Evolutionary conservation across 2,329 filamentous ascomycete genomes (phyloP).

Genomic region (Penicillium hordei): DNA sequence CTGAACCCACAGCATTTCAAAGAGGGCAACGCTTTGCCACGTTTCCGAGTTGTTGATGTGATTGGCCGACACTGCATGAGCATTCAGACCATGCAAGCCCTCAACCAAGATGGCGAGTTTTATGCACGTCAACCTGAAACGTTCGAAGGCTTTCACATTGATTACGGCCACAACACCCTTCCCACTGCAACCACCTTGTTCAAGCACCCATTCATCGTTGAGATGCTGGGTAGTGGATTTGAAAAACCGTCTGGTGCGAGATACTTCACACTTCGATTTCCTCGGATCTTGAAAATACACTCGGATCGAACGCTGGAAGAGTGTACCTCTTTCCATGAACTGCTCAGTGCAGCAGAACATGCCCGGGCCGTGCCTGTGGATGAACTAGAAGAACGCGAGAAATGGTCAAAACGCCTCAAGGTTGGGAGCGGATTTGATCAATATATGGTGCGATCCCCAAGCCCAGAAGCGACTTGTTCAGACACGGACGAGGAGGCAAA

Average conservation of each 20-base stretch:
- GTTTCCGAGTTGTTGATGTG: conserved; percentile 66
- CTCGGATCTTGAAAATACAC: conserved; percentile 73
- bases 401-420: conserved; percentile 64
- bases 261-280: conserved; percentile 76
- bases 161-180: conserved; percentile 45
- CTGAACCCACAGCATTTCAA: conserved; percentile 63
- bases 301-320: conserved; percentile 70
- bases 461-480: conserved; percentile 23
- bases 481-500: conserved; percentile 9
- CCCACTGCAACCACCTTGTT: conserved; percentile 55
- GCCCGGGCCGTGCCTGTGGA: conserved; percentile 53
- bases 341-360: conserved; percentile 65
- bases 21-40: conserved; percentile 52
- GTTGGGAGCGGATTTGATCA: conserved; percentile 44
- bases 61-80: conserved; percentile 55
- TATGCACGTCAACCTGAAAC: conserved; percentile 38
- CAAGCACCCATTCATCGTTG: conserved; percentile 70
- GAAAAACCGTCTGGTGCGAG: conserved; percentile 67
- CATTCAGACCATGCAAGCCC: conserved; percentile 50
- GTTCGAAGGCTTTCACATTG: conserved; percentile 45
- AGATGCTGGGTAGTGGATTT: conserved; percentile 77
- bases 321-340: conserved; percentile 65
- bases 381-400: conserved; percentile 60
- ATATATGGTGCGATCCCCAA: conserved; percentile 30
- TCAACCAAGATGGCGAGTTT: conserved; percentile 53